Conservation (phyloP, 306 rosid genomes). For the Cicer yamashitae region DNA sequence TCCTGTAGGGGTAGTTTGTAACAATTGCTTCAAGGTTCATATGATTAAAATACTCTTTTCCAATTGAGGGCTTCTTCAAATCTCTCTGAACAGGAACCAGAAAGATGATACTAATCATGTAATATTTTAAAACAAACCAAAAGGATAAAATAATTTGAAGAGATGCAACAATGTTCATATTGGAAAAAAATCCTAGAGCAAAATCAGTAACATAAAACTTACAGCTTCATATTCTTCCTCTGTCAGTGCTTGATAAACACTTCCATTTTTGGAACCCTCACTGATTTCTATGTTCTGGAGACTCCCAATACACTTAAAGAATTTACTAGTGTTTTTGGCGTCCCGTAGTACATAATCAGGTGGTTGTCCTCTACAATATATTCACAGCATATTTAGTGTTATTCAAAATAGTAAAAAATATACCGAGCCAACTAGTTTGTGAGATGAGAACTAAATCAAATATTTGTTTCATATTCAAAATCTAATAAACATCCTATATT, state of each 20-base stretch:
- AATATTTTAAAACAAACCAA: slow-evolving; percentile 25
- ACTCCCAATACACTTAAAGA: slow-evolving; percentile 82
- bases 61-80: slow-evolving; percentile 84
- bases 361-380: slow-evolving; percentile 84
- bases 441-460: slow-evolving; percentile 12
- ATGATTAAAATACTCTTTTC: slow-evolving; percentile 91
- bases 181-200: slow-evolving; percentile 31
- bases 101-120: slow-evolving; percentile 37
- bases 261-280: slow-evolving; percentile 58
- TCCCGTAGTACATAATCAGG: slow-evolving; percentile 94
- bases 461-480: slow-evolving; percentile 28
- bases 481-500: slow-evolving; percentile 19
- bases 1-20: slow-evolving; percentile 84
- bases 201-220: slow-evolving; percentile 50
- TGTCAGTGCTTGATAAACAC: slow-evolving; percentile 82
- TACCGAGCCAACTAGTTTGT: slow-evolving; percentile 16
- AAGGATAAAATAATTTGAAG: slow-evolving; percentile 25
- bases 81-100: slow-evolving; percentile 78
- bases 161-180: slow-evolving; percentile 22
- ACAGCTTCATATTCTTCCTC: slow-evolving; percentile 97
- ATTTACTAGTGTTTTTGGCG: slow-evolving; percentile 92
- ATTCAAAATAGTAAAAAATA: slow-evolving; percentile 39
- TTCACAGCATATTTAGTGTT: slow-evolving; percentile 35
- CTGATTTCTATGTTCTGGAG: slow-evolving; percentile 66
- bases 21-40: slow-evolving; percentile 94